phyloP scores from a whole-genome alignment of 768 basidiomycete genomes.

The Mycena leptocephala region DNA sequence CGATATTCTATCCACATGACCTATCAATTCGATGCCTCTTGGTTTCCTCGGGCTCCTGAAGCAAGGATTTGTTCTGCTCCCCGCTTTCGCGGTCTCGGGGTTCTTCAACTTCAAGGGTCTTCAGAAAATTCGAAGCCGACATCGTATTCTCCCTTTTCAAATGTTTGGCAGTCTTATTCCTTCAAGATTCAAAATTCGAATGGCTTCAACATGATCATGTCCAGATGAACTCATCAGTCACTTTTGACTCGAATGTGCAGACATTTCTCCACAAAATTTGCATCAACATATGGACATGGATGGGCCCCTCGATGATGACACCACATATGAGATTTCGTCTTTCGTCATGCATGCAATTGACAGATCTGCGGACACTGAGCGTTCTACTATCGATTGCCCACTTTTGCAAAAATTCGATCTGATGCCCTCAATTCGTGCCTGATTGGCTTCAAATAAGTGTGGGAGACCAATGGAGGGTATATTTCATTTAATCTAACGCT shows the following conservation, averaged over 20 bases:
- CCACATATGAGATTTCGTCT: too few relatives aligned
- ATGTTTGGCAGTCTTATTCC: neutral
- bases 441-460: too few relatives aligned
- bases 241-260: neutral
- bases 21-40: slow-evolving; percentile 1
- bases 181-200: neutral
- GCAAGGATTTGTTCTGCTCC: neutral
- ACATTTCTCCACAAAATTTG: neutral
- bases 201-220: neutral
- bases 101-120: neutral
- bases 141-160: neutral
- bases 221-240: neutral
- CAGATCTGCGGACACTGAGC: too few relatives aligned
- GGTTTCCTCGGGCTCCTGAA: neutral
- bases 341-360: too few relatives aligned
- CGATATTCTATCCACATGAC: neutral
- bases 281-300: too few relatives aligned
- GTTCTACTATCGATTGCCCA: too few relatives aligned
- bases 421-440: too few relatives aligned
- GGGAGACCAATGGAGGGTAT: too few relatives aligned
- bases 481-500: too few relatives aligned
- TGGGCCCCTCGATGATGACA: too few relatives aligned
- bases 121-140: neutral
- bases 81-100: neutral
- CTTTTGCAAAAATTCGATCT: too few relatives aligned